Percentiles rank a stretch among this genome's conserved stretches.
phyloP scores from a whole-genome alignment of 495 filamentous ascomycete species.

The Daldinia caldariorum region DNA sequence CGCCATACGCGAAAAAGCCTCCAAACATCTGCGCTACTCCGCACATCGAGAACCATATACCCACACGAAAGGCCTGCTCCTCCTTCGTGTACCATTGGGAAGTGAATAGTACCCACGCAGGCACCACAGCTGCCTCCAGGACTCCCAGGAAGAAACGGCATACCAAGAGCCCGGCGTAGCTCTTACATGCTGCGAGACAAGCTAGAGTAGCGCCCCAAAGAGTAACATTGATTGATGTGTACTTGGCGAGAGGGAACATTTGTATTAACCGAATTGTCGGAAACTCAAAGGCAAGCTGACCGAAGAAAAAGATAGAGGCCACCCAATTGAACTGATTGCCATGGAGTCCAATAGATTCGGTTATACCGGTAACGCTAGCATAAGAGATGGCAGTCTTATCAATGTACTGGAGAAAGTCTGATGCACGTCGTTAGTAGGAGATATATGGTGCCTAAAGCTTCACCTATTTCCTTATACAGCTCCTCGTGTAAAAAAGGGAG shows the following conservation, averaged over 20 bases:
- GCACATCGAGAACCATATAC: slow-evolving; percentile 72
- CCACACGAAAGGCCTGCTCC: slow-evolving; percentile 68
- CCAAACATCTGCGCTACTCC: slow-evolving; percentile 69
- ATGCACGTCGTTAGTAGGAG: slow-evolving; percentile 15
- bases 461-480: no score
- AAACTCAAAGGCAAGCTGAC: slow-evolving; percentile 71
- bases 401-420: slow-evolving; percentile 69
- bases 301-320: slow-evolving; percentile 66
- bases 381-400: slow-evolving; percentile 74
- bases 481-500: neutral
- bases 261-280: slow-evolving; percentile 69
- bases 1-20: slow-evolving; percentile 71
- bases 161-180: slow-evolving; percentile 58
- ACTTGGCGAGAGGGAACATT: slow-evolving; percentile 67
- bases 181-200: slow-evolving; percentile 60
- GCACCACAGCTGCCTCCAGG: slow-evolving; percentile 69
- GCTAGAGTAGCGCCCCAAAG: slow-evolving; percentile 66
- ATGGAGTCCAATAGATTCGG: slow-evolving; percentile 43
- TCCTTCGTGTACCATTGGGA: slow-evolving; percentile 70
- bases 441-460: no score
- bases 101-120: slow-evolving; percentile 70
- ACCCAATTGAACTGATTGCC: slow-evolving; percentile 47
- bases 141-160: slow-evolving; percentile 70
- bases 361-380: slow-evolving; percentile 69
- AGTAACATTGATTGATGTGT: slow-evolving; percentile 63